Evolutionary conservation across 2,329 filamentous ascomycete genomes (phyloP), one percentile per base, ranked within the genome.

Genomic region (Escovopsis weberi): DNA sequence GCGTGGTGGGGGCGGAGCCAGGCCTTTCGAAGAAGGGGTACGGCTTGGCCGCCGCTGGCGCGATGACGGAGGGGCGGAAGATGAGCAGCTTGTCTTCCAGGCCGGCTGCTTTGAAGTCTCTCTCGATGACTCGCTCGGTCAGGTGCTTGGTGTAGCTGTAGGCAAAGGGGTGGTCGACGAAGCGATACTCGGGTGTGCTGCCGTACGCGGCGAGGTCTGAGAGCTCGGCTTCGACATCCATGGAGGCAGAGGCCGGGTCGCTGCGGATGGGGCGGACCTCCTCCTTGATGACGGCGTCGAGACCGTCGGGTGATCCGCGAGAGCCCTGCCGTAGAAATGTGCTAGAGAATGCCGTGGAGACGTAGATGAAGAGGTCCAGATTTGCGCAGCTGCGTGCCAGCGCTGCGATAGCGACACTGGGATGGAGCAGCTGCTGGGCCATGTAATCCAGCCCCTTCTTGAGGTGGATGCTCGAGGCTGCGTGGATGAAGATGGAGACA

Each of bases 91-190:
- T 43, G 35, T 38, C 19, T 4, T n/a, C 11, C 8, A 12, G 28
- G 30, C 15, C 9, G 4, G 19, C 19, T 4, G 18, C 8, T 10
- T 26, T 35, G 26, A 43, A 43, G 15, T 38, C 26, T 6, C 15
- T 38, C 9, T 23, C 12, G 2, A 43, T 12, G 4, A 43, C 15
- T 15, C 41, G 26, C 12, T 43, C 41, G 9, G 41, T 39, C 37
- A 43, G 26, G 26, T 33, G 36, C 26, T 43, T 43, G 3, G 41
- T 37, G 15, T 43, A 43, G 15, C 36, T 43, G 28, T 43, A 38
- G 15, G 36, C 12, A 26, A 12, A 34, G 7, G 32, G 33, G 26
- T 38, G 32, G n/a, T 35, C 36, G 10, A 43, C 41, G 19, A 33
- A 12, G 3, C 18, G 15, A 23, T 19, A 43, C 36, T 43, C 41